Conservation (phyloP, 1,139 yeast species). For the Sugiyamaella grinbergsii region DNA sequence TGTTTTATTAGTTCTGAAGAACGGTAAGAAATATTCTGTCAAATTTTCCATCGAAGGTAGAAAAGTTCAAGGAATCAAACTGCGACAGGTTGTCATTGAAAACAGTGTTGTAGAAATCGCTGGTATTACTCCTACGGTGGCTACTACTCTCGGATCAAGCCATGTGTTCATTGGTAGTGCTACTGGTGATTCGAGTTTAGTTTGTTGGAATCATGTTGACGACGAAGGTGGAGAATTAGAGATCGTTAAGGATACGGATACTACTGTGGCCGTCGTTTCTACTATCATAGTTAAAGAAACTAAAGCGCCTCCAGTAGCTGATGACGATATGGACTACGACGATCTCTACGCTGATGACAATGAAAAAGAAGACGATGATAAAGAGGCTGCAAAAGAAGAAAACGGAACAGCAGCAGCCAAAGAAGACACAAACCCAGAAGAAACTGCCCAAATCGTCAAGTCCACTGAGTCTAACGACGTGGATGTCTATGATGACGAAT, state of each 20-base stretch:
- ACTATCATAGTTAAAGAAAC: not conserved
- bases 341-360: conserved; percentile 36
- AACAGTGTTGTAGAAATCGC: conserved; percentile 19
- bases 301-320: conserved; percentile 36
- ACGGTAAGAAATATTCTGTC: conserved; percentile 56
- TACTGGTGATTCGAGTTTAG: conserved; percentile 48
- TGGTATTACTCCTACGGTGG: conserved; percentile 33
- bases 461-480: conserved; percentile 31
- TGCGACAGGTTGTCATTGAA: conserved; percentile 32
- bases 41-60: conserved; percentile 55
- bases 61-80: conserved; percentile 42
- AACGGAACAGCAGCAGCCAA: not conserved
- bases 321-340: conserved; percentile 42
- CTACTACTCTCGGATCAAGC: conserved; percentile 26
- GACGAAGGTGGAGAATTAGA: conserved; percentile 10
- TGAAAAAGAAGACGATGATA: not conserved
- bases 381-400: not conserved
- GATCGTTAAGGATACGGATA: not conserved
- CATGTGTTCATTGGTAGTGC: conserved; percentile 49
- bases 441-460: no score
- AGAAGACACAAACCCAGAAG: conserved; percentile 21
- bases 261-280: conserved; percentile 16
- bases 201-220: conserved; percentile 43
- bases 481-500: conserved; percentile 44
- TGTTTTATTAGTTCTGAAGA: conserved; percentile 54